phyloP scores from a whole-genome alignment of 306 rosid species.

The Vigna mungo region DNA sequence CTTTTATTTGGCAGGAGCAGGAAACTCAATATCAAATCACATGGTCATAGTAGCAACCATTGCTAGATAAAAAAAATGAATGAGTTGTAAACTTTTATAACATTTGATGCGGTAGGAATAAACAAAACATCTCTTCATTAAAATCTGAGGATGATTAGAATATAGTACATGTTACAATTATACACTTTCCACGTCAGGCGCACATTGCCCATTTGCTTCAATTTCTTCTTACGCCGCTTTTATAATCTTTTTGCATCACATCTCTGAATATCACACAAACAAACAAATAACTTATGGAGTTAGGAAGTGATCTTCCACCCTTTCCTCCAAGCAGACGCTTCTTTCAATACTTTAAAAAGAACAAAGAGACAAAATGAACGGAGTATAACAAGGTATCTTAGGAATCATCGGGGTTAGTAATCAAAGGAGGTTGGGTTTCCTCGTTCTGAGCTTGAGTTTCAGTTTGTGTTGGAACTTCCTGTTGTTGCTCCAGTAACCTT shows the following conservation, averaged over 20 bases:
- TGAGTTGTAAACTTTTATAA: neutral
- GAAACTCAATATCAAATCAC: neutral
- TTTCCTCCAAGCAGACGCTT: constrained; percentile 55
- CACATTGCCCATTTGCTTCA: constrained; percentile 39
- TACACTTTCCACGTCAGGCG: constrained; percentile 53
- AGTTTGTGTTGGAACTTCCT: constrained; percentile 54
- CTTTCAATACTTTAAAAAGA: constrained; percentile 56
- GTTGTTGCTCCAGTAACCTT: constrained; percentile 73
- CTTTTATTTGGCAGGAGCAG: neutral
- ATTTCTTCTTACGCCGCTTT: constrained; percentile 37
- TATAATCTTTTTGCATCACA: constrained; percentile 42
- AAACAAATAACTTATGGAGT: constrained; percentile 71
- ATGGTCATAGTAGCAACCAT: neutral
- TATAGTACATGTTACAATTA: constrained; percentile 57
- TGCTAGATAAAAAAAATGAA: neutral
- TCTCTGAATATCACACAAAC: constrained; percentile 62
- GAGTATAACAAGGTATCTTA: constrained; percentile 51
- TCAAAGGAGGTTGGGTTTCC: constrained; percentile 52
- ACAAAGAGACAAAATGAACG: constrained; percentile 51
- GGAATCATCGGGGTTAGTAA: constrained; percentile 50
- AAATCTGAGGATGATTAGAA: constrained; percentile 75
- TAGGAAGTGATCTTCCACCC: constrained; percentile 90
- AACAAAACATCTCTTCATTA: constrained; percentile 79
- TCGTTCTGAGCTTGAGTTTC: constrained; percentile 60
- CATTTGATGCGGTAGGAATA: constrained; percentile 13